Evolutionary conservation across 2,329 filamentous ascomycete genomes (phyloP).

Genomic region (Cytospora leucostoma): DNA sequence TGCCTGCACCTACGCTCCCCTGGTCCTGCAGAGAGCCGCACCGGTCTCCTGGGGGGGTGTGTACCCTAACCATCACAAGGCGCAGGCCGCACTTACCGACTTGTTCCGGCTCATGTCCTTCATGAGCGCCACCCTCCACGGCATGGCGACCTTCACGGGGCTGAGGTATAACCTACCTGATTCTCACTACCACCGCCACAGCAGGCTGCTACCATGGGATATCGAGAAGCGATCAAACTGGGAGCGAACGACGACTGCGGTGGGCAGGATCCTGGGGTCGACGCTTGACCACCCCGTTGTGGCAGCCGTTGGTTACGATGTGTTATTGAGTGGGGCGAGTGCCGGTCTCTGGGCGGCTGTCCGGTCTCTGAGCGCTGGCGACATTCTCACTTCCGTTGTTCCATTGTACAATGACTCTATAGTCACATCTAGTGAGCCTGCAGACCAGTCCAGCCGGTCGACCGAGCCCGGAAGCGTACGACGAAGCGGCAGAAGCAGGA

Average conservation of each 20-base stretch:
- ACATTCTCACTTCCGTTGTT: slow-evolving; percentile 46
- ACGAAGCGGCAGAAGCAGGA: slow-evolving; percentile 23
- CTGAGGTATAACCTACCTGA: slow-evolving; percentile 50
- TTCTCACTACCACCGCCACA: slow-evolving; percentile 51
- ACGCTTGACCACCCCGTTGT: slow-evolving; percentile 60
- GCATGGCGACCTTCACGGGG: slow-evolving; percentile 45
- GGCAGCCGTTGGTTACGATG: slow-evolving; percentile 58
- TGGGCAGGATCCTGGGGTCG: slow-evolving; percentile 50
- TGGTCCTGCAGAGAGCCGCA: slow-evolving; percentile 49
- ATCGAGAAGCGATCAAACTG: slow-evolving; percentile 45
- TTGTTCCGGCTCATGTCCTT: slow-evolving; percentile 51
- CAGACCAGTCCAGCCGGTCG: slow-evolving; percentile 2
- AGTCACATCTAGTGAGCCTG: slow-evolving; percentile 11
- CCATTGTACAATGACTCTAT: slow-evolving; percentile 34
- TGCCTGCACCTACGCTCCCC: slow-evolving; percentile 46
- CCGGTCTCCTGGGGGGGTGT: slow-evolving; percentile 52
- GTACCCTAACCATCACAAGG: slow-evolving; percentile 42
- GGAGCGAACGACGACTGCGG: slow-evolving; percentile 48
- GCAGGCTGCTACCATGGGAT: slow-evolving; percentile 48
- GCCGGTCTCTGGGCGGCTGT: slow-evolving; percentile 61
- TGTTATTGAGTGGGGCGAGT: slow-evolving; percentile 54
- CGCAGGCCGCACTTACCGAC: slow-evolving; percentile 44
- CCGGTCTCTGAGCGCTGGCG: slow-evolving; percentile 50
- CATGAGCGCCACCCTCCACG: slow-evolving; percentile 47
- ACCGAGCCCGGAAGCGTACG: slow-evolving; percentile 24